Percentiles rank a stretch among this genome's conserved stretches.
These are phyloP conservation scores for Scalesia atractyloides DNA, from an alignment of 129 eudicot genomes.

Conservation along the genomic window DNA sequence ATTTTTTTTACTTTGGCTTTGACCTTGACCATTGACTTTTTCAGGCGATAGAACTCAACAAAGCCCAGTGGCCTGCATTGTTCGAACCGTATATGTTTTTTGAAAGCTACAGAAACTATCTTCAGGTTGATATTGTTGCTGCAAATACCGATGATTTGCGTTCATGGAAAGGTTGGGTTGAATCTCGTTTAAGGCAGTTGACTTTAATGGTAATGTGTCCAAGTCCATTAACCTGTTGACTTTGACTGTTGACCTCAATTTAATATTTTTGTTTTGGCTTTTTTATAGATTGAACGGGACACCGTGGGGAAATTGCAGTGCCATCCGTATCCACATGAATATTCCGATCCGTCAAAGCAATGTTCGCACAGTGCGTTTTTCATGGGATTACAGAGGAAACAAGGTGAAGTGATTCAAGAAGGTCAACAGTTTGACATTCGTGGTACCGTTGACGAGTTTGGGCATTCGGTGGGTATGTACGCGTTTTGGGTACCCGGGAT, in stretches of 20 bases:
- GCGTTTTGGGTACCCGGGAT: slow-evolving; percentile 85
- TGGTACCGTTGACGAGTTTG: slow-evolving; percentile 78
- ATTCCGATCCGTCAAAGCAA: slow-evolving; percentile 52
- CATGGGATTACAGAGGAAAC: slow-evolving; percentile 91
- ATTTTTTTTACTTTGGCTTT: background rate
- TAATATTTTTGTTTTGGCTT: background rate
- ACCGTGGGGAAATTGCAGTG: slow-evolving; percentile 83
- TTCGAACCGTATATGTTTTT: slow-evolving; percentile 84
- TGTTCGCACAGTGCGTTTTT: slow-evolving; percentile 77
- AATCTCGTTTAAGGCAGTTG: slow-evolving; percentile 87
- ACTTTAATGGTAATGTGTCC: slow-evolving; percentile 71
- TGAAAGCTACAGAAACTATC: slow-evolving; percentile 80
- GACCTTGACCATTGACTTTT: background rate
- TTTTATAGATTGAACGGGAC: slow-evolving; percentile 74
- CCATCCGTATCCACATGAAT: slow-evolving; percentile 91
- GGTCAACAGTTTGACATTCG: slow-evolving; percentile 98
- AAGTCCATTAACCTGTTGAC: slow-evolving; percentile 1
- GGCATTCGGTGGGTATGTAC: slow-evolving; percentile 69
- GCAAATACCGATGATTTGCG: slow-evolving; percentile 76
- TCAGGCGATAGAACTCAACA: slow-evolving; percentile 85
- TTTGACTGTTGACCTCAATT: background rate
- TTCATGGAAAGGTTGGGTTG: slow-evolving; percentile 98
- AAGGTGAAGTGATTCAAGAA: slow-evolving; percentile 68
- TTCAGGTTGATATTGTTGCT: slow-evolving; percentile 80
- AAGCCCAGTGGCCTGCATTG: slow-evolving; percentile 73